Evolutionary conservation across 495 filamentous ascomycete species (phyloP), one percentile per base, ranked within the genome.

Genomic region (Talaromyces adpressus): DNA sequence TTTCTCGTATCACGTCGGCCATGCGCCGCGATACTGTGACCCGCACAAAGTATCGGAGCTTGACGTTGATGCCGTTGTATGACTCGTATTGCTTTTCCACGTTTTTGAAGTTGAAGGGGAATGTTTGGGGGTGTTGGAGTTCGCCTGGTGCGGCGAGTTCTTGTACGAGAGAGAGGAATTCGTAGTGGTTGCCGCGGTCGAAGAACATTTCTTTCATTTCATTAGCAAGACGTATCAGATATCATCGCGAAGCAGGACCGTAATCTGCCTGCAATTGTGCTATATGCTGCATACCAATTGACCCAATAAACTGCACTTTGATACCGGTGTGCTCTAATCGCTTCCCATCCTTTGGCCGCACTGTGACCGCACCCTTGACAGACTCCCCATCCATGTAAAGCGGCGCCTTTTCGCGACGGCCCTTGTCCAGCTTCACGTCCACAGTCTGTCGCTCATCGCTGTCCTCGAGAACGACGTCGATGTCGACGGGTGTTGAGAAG

Each of bases 31-130:
- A 94, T 41, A 98, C 95, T 8, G 95, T 98, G 65, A 97, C 95
- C 59, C 92, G 91, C 63, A 99, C 87, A 75, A 97, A 99, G 83
- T 99, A 99, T 61, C 95, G 92, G 70, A 99, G 85, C 77, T 93
- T 92, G 64, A 98, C 95, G 73, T 99, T 99, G 84, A 99, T 99
- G 70, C 94, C 94, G 77, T 97, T 96, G 83, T 99, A 99, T 64
- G 93, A 97, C 76, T 99, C 94, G 81, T 99, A 99, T 74, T 96
- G 92, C 81, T 99, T 99, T 83, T 99, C 94, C 68, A 99, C 91
- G 75, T 98, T 98, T 77, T 98, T 99, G 85, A 99, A 99, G 79
- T 97, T 96, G 85, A 99, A 99, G 63, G 95, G 91, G 81, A 96
- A 97, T 49, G 92, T 96, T 78, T 98, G 95, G 36, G 94, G 95